Evolutionary conservation across 2,329 filamentous ascomycete genomes (phyloP).

Genomic region (Beauveria sp.): DNA sequence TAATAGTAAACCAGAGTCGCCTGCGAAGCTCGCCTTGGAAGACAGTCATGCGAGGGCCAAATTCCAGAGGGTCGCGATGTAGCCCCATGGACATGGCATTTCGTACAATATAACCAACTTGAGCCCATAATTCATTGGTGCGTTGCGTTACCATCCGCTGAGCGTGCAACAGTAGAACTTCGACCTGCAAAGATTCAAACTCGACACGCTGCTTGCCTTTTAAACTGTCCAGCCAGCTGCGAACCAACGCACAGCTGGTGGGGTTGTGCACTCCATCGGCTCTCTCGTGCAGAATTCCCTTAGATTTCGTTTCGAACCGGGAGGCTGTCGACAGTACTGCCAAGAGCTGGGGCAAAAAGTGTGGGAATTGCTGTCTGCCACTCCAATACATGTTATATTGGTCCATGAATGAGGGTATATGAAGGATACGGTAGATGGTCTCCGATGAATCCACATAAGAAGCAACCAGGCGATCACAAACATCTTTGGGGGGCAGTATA

Average conservation of each 20-base stretch:
- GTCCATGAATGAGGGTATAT: constrained; percentile 42
- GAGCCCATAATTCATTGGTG: constrained; percentile 45
- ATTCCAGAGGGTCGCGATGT: constrained; percentile 49
- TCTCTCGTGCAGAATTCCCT: constrained; percentile 43
- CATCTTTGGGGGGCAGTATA: constrained; percentile 41
- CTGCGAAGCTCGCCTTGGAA: constrained; percentile 47
- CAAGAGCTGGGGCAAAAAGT: constrained; percentile 46
- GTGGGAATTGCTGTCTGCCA: constrained; percentile 36
- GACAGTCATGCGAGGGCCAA: constrained; percentile 37
- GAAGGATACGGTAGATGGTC: constrained; percentile 45
- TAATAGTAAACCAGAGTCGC: constrained; percentile 48
- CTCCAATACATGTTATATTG: constrained; percentile 48
- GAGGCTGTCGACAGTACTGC: constrained; percentile 46
- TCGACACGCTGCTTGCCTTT: constrained; percentile 46
- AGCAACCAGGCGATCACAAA: constrained; percentile 43
- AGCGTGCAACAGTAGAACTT: constrained; percentile 45
- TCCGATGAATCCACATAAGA: constrained; percentile 44
- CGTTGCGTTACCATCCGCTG: constrained; percentile 44
- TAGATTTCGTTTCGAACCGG: constrained; percentile 42
- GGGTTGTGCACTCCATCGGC: constrained; percentile 48
- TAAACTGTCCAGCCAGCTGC: constrained; percentile 44
- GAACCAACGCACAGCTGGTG: constrained; percentile 47
- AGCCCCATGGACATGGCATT: constrained; percentile 54
- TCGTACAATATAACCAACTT: constrained; percentile 46
- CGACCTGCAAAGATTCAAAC: constrained; percentile 44